Evolutionary conservation across 1,139 yeast genomes (phyloP).

Genomic region (Pichia sp.): DNA sequence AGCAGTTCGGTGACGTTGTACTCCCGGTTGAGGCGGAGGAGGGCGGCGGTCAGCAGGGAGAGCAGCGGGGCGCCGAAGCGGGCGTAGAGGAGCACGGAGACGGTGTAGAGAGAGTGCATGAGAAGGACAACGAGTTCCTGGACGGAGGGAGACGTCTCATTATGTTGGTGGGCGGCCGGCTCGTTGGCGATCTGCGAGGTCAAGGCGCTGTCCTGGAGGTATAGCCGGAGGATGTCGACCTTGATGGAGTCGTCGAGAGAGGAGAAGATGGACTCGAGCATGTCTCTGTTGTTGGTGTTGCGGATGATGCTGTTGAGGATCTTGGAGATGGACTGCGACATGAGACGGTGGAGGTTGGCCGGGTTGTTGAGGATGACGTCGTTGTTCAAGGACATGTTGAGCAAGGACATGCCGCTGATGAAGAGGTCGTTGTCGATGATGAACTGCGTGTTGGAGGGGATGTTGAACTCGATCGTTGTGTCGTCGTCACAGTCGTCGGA

Average conservation of each 20-base stretch:
- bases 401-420: conserved; percentile 15
- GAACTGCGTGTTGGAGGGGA: not conserved
- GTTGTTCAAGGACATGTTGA: conserved; percentile 21
- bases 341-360: conserved; percentile 13
- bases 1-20: not conserved
- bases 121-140: not conserved
- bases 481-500: not conserved
- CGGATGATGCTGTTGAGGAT: conserved; percentile 15
- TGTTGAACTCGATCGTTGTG: conserved; percentile 3
- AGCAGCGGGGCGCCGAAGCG: not conserved
- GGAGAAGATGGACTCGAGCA: conserved; percentile 12
- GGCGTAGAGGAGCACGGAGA: not conserved
- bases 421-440: conserved; percentile 3
- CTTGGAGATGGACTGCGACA: conserved; percentile 17
- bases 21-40: not conserved
- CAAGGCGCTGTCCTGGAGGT: not conserved
- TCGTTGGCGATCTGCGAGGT: not conserved
- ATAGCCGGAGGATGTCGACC: conserved; percentile 1
- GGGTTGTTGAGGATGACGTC: conserved; percentile 13
- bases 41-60: not conserved
- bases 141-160: not conserved
- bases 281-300: conserved; percentile 6
- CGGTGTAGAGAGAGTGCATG: not conserved
- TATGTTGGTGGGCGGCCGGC: not conserved
- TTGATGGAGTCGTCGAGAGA: conserved; percentile 16